Conservation (phyloP, 306 rosid species). For the Vigna mungo region DNA sequence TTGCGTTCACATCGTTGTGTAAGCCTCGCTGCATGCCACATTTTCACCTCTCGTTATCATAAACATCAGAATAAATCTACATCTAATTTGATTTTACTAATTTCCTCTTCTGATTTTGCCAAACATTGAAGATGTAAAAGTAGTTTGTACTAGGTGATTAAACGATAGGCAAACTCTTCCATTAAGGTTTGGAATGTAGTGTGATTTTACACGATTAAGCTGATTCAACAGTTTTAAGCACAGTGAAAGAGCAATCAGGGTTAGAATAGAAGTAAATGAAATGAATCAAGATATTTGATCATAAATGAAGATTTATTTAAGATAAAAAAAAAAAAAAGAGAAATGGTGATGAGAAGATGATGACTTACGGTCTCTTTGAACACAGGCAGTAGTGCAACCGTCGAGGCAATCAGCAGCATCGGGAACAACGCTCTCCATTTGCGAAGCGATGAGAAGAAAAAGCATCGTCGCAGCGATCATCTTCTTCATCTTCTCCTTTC, state of each 20-base stretch:
- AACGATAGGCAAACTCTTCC: too few relatives aligned
- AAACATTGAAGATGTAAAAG: too few relatives aligned
- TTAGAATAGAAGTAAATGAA: too few relatives aligned
- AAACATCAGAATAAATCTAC: background rate
- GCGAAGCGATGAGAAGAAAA: slow-evolving; percentile 45
- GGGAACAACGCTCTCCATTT: slow-evolving; percentile 39
- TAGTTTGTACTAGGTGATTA: too few relatives aligned
- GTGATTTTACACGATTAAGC: too few relatives aligned
- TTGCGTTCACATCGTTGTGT: slow-evolving; percentile 59
- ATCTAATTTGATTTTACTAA: background rate
- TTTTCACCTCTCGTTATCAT: background rate
- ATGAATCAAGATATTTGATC: too few relatives aligned
- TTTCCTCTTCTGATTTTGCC: background rate
- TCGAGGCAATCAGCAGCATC: slow-evolving; percentile 53
- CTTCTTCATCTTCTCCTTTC: slow-evolving; percentile 45
- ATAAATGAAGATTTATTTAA: background rate
- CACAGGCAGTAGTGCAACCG: slow-evolving; percentile 66
- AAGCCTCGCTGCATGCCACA: slow-evolving; percentile 56
- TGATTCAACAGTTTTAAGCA: too few relatives aligned
- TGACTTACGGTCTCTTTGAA: slow-evolving; percentile 48
- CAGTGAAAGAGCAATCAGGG: too few relatives aligned
- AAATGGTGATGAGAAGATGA: background rate
- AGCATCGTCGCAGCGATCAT: slow-evolving; percentile 42
- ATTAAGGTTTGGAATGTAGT: too few relatives aligned
- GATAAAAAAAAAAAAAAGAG: background rate